Base-by-base conservation (phyloP, 2,329 filamentous ascomycete genomes). In the Epichloe baconii region DNA sequence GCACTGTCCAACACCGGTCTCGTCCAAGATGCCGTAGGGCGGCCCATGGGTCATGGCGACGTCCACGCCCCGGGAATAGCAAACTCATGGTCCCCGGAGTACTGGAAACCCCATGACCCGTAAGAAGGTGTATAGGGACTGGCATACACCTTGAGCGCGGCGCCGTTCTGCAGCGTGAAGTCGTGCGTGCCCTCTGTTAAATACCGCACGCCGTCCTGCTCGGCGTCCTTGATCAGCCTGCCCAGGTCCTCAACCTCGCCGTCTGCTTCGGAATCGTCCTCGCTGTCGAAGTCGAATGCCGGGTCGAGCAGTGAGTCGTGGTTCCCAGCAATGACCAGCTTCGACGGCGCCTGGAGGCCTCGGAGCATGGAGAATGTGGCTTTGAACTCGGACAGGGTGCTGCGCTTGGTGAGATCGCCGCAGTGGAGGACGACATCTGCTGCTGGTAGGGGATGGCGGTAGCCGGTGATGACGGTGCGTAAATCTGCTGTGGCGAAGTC, bases 1-100 rank as follows among this genome's bases (percentile, higher is more conserved):
- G 5, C 14, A 35, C 31, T 54, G 8, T 51, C 55, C 2, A 58
- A 51, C 8, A 34, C 50, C 51, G 4, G 59, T 57, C 21, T 58
- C 55, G 58, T 82, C 77, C 47, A 79, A 61, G 2, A 82, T 62
- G 2, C 75, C 75, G 7, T 57, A 63, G 0, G 77, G 76, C 2
- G 77, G 78, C 0, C 78, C 76, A 51, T 82, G 77, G 0, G 77
- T 80, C 19, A 80, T 70, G 31, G 68, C 72, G 0, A 80, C 51
- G 55, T 81, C 73, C 1, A 68, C 62, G 0, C 56, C 62, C 0
- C 59, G 4, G 0, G 57, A 35, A 75, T 68, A 10, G 54, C 47
- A 38, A 70, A 73, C 3, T 59, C 49, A 56, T 77, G 76, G 0
- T 62, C 61, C 2, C 63, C 51, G 0, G 61, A 42, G 57, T 78